Conservation (phyloP, 2,329 filamentous ascomycete genomes). For the Aspergillus alliaceus region DNA sequence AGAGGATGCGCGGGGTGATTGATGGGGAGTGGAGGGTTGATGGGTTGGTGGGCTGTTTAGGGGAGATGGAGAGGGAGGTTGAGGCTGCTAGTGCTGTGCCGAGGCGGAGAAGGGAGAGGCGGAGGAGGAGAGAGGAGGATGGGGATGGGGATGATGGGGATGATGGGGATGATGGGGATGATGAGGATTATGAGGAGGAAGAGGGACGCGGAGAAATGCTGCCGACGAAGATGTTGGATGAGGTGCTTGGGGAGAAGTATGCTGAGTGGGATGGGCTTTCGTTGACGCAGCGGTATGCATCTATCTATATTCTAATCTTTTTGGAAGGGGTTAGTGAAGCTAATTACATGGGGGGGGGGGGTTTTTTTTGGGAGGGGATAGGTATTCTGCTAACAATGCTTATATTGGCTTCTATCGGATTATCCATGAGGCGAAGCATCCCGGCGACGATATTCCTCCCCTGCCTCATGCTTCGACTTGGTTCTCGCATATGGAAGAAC, state of each 20-base stretch:
- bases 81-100: constrained; percentile 23
- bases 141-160: constrained; percentile 19
- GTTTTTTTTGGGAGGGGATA: constrained; percentile 15
- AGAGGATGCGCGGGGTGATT: constrained; percentile 57
- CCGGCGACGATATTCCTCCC: constrained; percentile 52
- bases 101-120: constrained; percentile 26
- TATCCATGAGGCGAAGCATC: constrained; percentile 61
- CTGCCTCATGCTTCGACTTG: constrained; percentile 60
- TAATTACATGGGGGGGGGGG: no score
- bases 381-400: constrained; percentile 59
- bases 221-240: constrained; percentile 36
- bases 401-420: constrained; percentile 62
- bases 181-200: constrained; percentile 41
- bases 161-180: constrained; percentile 39
- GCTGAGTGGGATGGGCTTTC: constrained; percentile 39
- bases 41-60: constrained; percentile 45
- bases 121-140: constrained; percentile 31
- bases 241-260: constrained; percentile 34
- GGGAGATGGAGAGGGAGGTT: constrained; percentile 43
- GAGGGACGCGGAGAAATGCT: constrained; percentile 39
- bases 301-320: no score
- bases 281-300: constrained; percentile 44
- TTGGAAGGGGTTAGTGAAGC: no score
- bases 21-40: constrained; percentile 54
- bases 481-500: constrained; percentile 56